Conservation (phyloP, 495 filamentous ascomycete genomes). For the Xylaria palmicola region DNA sequence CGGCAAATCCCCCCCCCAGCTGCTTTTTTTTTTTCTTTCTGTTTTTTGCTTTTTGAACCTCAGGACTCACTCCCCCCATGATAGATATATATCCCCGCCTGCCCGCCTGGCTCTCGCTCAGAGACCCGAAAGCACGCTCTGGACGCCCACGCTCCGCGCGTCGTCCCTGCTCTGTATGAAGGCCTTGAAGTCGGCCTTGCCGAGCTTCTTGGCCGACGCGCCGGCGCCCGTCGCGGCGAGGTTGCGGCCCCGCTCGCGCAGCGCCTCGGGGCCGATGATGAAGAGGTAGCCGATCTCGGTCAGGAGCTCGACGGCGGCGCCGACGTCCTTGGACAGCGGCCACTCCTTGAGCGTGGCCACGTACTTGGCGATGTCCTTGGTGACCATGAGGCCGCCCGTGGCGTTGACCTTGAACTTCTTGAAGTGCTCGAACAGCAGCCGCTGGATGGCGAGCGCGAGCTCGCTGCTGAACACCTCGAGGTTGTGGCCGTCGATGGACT, state of each 20-base stretch:
- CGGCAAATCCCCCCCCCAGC: too few species aligned
- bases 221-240: conserved; percentile 51
- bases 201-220: conserved; percentile 48
- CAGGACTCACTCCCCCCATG: too few species aligned
- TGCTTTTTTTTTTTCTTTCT: too few species aligned
- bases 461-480: conserved; percentile 77
- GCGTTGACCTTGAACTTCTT: conserved; percentile 90
- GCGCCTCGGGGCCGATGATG: conserved; percentile 86
- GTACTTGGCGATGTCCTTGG: conserved; percentile 93
- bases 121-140: conserved; percentile 65
- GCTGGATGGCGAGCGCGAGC: conserved; percentile 74
- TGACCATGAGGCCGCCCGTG: conserved; percentile 89
- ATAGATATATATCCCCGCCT: too few species aligned
- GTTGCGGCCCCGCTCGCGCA: conserved; percentile 66
- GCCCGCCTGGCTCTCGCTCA: too few species aligned
- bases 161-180: conserved; percentile 84
- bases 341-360: conserved; percentile 77
- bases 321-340: conserved; percentile 69
- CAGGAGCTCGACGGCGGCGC: conserved; percentile 73
- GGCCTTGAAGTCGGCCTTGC: conserved; percentile 73
- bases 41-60: too few species aligned
- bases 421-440: conserved; percentile 83
- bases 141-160: conserved; percentile 73
- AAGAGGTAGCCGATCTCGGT: conserved; percentile 96
- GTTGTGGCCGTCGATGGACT: conserved; percentile 76